phyloP scores from a whole-genome alignment of 495 filamentous ascomycete genomes.

The Aspergillus nidulans region DNA sequence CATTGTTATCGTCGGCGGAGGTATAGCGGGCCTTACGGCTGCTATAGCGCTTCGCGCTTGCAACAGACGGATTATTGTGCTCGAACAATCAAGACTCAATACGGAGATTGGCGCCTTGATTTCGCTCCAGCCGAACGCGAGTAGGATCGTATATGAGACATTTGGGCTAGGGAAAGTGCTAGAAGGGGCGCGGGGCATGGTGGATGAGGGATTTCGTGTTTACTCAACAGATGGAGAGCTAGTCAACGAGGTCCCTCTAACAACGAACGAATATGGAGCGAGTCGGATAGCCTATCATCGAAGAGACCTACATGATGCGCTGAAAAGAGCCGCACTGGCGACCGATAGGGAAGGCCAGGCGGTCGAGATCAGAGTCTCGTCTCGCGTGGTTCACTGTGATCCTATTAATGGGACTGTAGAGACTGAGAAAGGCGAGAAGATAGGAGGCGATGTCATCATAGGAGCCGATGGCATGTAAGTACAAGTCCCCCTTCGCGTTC shows the following conservation, averaged over 20 bases:
- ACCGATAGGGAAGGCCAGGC: slow-evolving; percentile 14
- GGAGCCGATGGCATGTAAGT: slow-evolving; percentile 46
- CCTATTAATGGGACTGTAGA: slow-evolving; percentile 17
- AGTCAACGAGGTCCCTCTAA: slow-evolving; percentile 19
- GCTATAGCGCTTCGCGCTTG: slow-evolving; percentile 25
- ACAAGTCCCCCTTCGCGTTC: not conserved
- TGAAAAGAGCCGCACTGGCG: slow-evolving; percentile 14
- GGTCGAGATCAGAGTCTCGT: slow-evolving; percentile 14
- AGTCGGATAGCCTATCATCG: slow-evolving; percentile 26
- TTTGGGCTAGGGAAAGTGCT: slow-evolving; percentile 16
- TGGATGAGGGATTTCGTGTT: slow-evolving; percentile 26
- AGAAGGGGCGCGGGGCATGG: slow-evolving; percentile 13
- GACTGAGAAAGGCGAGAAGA: slow-evolving; percentile 20
- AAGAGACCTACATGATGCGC: slow-evolving; percentile 22
- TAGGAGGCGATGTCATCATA: slow-evolving; percentile 32
- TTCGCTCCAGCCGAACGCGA: slow-evolving; percentile 28
- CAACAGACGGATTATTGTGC: slow-evolving; percentile 18
- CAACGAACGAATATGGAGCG: slow-evolving; percentile 18
- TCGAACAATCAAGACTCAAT: slow-evolving; percentile 27
- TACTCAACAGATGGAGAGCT: slow-evolving; percentile 23
- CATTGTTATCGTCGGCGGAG: slow-evolving; percentile 14
- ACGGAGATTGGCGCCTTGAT: slow-evolving; percentile 29
- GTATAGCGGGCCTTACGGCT: slow-evolving; percentile 18
- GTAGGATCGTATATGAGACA: slow-evolving; percentile 17
- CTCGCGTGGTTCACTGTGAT: slow-evolving; percentile 19